Conservation (phyloP, 2,329 filamentous ascomycete genomes). For the Lasiodiplodia sp. region DNA sequence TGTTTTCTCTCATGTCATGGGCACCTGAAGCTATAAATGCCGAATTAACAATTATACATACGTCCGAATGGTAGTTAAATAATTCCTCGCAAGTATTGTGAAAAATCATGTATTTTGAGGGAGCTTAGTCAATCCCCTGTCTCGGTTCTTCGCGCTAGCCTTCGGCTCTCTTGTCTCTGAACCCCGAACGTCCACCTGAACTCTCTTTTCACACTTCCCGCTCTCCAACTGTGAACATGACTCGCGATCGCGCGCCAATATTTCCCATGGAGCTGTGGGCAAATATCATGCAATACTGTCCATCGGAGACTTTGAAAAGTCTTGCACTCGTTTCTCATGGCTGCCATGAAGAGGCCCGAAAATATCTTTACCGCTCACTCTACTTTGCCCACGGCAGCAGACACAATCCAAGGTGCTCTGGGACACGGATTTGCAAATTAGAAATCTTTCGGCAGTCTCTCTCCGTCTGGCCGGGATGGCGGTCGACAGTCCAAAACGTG, state of each 20-base stretch:
- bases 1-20: no score
- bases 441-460: not conserved
- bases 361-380: not conserved
- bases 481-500: not conserved
- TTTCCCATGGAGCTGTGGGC: conserved; percentile 8
- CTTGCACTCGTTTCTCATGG: conserved; percentile 7
- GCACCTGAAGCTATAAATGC: no score
- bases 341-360: conserved; percentile 7
- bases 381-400: not conserved
- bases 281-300: conserved; percentile 3
- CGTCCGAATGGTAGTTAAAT: no score
- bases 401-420: not conserved
- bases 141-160: no score
- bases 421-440: not conserved
- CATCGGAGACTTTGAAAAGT: not conserved
- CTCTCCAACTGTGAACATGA: not conserved
- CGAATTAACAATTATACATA: no score
- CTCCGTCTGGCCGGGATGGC: not conserved
- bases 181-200: not conserved
- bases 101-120: no score
- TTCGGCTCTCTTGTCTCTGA: no score
- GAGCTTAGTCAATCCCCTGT: no score
- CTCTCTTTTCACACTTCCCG: not conserved
- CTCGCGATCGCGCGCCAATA: not conserved
- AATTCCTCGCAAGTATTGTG: no score